phyloP scores from a whole-genome alignment of 2,329 filamentous ascomycete species.

The Nectriaceae sp. region DNA sequence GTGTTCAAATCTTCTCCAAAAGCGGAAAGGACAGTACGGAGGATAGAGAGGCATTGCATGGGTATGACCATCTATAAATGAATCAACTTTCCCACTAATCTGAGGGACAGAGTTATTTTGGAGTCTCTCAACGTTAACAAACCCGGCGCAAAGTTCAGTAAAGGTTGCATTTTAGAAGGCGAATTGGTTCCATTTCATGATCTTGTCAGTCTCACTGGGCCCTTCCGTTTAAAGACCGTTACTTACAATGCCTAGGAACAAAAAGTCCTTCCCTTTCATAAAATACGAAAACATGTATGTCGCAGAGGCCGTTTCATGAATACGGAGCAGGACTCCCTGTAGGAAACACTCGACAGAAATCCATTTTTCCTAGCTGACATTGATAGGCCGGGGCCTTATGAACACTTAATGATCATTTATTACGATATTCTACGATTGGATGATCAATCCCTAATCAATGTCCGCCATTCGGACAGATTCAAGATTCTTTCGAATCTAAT shows the following conservation, averaged over 20 bases:
- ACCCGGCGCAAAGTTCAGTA: constrained; percentile 58
- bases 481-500: constrained; percentile 59
- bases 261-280: constrained; percentile 74
- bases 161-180: constrained; percentile 77
- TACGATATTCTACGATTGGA: constrained; percentile 60
- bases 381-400: constrained; percentile 48
- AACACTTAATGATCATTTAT: constrained; percentile 64
- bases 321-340: constrained; percentile 69
- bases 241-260: constrained; percentile 42
- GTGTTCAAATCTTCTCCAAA: constrained; percentile 85
- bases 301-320: constrained; percentile 72
- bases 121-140: constrained; percentile 64
- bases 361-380: constrained; percentile 16
- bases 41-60: constrained; percentile 65
- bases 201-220: constrained; percentile 37
- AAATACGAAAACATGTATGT: constrained; percentile 77
- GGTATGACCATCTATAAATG: constrained; percentile 35
- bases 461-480: constrained; percentile 60
- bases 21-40: constrained; percentile 85
- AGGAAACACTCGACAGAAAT: constrained; percentile 27
- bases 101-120: constrained; percentile 52
- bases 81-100: constrained; percentile 13
- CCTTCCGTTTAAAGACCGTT: background rate
- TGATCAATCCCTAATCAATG: constrained; percentile 50
- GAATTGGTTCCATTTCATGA: constrained; percentile 81